A percentile compares a stretch with the other conserved stretches of the same genome.
These are phyloP conservation scores for Nidula niveotomentosa DNA, from an alignment of 1,284 basidiomycete species.

Conservation along the genomic window DNA sequence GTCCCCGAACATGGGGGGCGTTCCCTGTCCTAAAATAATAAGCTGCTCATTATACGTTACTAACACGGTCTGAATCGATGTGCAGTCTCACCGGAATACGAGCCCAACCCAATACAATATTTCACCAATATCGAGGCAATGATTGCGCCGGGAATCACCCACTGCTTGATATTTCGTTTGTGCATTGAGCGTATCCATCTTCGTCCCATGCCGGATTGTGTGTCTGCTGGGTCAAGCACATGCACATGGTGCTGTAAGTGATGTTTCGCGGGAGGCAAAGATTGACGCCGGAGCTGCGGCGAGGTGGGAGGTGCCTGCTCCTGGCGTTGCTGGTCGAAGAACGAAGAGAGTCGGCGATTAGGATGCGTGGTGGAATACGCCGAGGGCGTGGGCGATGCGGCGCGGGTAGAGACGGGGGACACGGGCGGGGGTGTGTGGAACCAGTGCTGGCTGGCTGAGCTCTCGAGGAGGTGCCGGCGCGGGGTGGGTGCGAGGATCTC, in stretches of 20 bases:
- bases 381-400: constrained; percentile 35
- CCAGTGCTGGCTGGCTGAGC: constrained; percentile 50
- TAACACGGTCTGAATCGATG: background rate
- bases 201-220: constrained; percentile 43
- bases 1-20: constrained; percentile 87
- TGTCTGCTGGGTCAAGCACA: too few relatives aligned
- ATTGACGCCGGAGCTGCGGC: background rate
- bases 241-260: too few relatives aligned
- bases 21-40: constrained; percentile 50
- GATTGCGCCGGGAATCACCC: constrained; percentile 56
- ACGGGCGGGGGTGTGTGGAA: constrained; percentile 37
- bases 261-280: too few relatives aligned
- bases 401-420: constrained; percentile 45
- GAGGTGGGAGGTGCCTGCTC: background rate
- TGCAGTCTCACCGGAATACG: constrained; percentile 74
- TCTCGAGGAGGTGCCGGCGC: constrained; percentile 52
- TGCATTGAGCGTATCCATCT: constrained; percentile 80
- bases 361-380: constrained; percentile 8
- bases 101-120: constrained; percentile 71
- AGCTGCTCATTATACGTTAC: background rate
- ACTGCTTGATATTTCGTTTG: constrained; percentile 55
- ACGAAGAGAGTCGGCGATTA: background rate
- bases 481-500: constrained; percentile 60
- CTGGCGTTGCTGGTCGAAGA: background rate
- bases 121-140: constrained; percentile 57